These are phyloP conservation scores for Penicillium fimorum DNA, from an alignment of 495 filamentous ascomycete genomes.

Conservation along the genomic window DNA sequence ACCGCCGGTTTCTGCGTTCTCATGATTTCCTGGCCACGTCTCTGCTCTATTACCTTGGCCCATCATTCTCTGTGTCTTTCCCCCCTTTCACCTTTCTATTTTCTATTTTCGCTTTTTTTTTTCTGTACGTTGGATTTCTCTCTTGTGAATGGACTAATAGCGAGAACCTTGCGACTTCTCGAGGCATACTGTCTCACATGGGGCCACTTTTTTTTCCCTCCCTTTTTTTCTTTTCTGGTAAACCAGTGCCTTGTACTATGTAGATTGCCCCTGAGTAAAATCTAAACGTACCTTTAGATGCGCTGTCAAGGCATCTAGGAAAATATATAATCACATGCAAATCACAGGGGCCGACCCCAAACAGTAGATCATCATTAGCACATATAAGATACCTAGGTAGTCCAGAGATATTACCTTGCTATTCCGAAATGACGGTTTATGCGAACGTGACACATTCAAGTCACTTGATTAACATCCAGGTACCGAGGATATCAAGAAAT, in stretches of 20 bases:
- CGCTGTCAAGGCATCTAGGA: not conserved
- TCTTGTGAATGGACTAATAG: conserved; percentile 45
- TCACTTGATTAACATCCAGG: not conserved
- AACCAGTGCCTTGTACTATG: conserved; percentile 2
- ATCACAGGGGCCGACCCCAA: not conserved
- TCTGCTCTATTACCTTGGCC: conserved; percentile 23
- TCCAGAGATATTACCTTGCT: not conserved
- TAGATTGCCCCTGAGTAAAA: not conserved
- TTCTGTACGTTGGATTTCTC: conserved; percentile 46
- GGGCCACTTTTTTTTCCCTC: conserved; percentile 13
- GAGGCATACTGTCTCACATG: conserved; percentile 15
- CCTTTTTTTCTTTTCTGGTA: not conserved
- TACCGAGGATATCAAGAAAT: not conserved
- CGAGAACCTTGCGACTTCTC: conserved; percentile 24
- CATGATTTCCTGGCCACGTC: conserved; percentile 26
- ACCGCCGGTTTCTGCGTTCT: conserved; percentile 28
- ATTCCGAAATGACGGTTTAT: not conserved
- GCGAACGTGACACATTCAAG: not conserved
- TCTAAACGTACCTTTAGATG: not conserved
- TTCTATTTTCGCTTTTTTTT: conserved; percentile 19
- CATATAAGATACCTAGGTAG: not conserved
- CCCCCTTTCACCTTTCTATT: conserved; percentile 12
- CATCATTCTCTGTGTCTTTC: conserved; percentile 29
- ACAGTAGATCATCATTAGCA: not conserved
- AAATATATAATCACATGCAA: conserved; percentile 4